Evolutionary conservation across 106 monocot species (phyloP), one percentile per base, ranked within the genome.

Genomic region (Alisma plantagoaquatica): DNA sequence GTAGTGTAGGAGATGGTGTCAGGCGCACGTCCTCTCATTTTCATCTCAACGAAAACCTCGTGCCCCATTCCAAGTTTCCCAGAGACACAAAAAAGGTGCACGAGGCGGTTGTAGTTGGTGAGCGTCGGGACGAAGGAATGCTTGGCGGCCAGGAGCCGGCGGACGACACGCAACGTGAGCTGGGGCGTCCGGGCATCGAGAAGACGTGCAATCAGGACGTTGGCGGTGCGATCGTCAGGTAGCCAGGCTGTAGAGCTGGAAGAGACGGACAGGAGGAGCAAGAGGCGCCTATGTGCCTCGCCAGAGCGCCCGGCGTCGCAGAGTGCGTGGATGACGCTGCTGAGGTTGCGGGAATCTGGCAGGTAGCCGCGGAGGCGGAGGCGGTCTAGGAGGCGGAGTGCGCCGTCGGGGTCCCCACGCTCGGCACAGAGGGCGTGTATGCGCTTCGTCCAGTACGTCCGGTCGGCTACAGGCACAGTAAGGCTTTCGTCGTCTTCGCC

Each of bases 231-330:
- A 32, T 70, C 66, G 63, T 81, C 75, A 10, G 74, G 81, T 43
- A 80, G 19, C 55, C 62, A 62, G 3, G 35, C 51, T 27, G 75
- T 4, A 14, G 35, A 56, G 55, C 3, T 43, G 51, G 60, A 29
- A 3, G 47, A n/a, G n/a, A n/a, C n/a, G n/a, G n/a, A 31, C 29
- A 66, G 12, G 23, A 72, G 55, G 46, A 94, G 70, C 33, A 76
- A 64, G 43, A 82, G 71, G 56, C 81, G 96, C 43, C 59, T 74
- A 78, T 77, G 89, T 49, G 89, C 96, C 54, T 98, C 96, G 42
- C 49, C 44, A 38, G 57, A 76, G 60, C 84, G 75, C 54, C 64
- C 42, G 33, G 66, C 35, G 63, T 17, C 50, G 63, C 96, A 89
- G 33, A 98, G 84, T 20, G 66, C 57, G 57, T 70, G 82, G 66